Evolutionary conservation across 1,284 basidiomycete genomes (phyloP).

Genomic region (Fomitopsis pinicola): DNA sequence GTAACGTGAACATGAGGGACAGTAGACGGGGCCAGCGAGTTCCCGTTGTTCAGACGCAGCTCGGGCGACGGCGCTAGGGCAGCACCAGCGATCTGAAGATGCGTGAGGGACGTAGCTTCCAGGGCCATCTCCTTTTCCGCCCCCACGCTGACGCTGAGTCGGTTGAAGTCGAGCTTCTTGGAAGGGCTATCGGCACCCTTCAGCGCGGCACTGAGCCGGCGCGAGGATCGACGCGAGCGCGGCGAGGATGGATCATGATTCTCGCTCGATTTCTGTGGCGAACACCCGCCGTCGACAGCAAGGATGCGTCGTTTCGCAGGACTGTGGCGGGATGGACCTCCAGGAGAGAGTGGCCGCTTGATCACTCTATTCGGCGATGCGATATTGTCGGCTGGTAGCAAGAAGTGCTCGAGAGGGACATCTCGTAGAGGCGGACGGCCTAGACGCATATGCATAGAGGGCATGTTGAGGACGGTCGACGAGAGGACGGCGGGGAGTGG

Average conservation of each 20-base stretch:
- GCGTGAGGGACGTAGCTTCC: background rate
- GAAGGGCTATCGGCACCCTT: constrained; percentile 37
- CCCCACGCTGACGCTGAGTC: constrained; percentile 2
- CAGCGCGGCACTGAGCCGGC: constrained; percentile 26
- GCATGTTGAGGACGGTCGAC: background rate
- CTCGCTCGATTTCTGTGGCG: constrained; percentile 29
- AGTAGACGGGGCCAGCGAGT: background rate
- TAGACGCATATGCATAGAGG: background rate
- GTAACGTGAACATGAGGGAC: background rate
- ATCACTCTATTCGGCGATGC: constrained; percentile 23
- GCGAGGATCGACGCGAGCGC: background rate
- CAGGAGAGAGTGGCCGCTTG: constrained; percentile 56
- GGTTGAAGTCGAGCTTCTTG: constrained; percentile 47
- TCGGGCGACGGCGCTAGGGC: background rate
- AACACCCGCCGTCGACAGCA: constrained; percentile 47
- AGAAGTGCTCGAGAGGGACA: constrained; percentile 52
- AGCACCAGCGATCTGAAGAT: no score
- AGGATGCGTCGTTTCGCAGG: constrained; percentile 71
- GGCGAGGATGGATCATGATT: background rate
- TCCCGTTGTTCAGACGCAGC: background rate
- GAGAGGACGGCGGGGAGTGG: background rate
- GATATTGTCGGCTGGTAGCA: constrained; percentile 14
- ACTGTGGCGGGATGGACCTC: constrained; percentile 41
- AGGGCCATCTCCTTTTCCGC: background rate
- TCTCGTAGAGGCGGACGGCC: constrained; percentile 42